Conservation (phyloP, 352 stramenopile species). For the Globisporangium alternatum region DNA sequence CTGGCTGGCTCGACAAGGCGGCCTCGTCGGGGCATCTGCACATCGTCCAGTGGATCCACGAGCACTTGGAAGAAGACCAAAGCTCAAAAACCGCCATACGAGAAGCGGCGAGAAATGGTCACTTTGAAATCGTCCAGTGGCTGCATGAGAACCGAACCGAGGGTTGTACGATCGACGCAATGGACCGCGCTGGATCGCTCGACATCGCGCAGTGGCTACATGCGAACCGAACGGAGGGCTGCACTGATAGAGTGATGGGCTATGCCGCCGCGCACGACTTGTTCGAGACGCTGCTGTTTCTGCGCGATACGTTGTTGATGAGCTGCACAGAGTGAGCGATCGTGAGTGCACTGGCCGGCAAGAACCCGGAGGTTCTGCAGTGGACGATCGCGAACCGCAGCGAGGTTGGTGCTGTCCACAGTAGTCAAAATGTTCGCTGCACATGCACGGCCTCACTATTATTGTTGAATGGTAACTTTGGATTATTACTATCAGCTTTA, state of each 20-base stretch:
- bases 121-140: constrained; percentile 7
- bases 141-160: constrained; percentile 14
- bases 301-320: neutral
- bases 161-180: constrained; percentile 10
- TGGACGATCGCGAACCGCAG: neutral
- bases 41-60: neutral
- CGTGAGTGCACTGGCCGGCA: neutral
- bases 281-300: neutral
- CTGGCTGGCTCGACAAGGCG: neutral
- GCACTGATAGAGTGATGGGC: neutral
- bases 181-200: neutral
- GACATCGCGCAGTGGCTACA: constrained; percentile 4
- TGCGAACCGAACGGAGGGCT: neutral
- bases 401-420: too few species aligned
- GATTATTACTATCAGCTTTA: too few species aligned
- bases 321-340: neutral
- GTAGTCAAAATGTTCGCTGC: too few species aligned
- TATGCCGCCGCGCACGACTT: neutral
- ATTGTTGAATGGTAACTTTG: too few species aligned
- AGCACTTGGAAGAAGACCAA: neutral
- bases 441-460: too few species aligned
- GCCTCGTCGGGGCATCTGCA: neutral
- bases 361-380: neutral
- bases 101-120: neutral
- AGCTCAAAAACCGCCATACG: neutral